Conservation (phyloP, 768 basidiomycete species). For the Panus rudis region DNA sequence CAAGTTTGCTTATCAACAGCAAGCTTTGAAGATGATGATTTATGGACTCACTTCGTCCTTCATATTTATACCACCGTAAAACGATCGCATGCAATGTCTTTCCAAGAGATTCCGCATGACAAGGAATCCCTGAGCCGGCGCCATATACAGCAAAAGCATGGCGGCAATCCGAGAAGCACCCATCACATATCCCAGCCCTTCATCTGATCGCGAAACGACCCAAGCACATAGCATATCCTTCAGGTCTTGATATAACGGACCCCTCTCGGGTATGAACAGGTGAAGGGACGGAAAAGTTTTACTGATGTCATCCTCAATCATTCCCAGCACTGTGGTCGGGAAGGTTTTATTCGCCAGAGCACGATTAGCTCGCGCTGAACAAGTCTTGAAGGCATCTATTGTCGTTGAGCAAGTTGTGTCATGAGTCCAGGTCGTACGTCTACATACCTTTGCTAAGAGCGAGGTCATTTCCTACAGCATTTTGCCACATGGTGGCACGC, state of each 20-base stretch:
- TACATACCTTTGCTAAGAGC: conserved; percentile 71
- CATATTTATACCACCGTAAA: conserved; percentile 64
- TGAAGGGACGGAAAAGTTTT: conserved; percentile 71
- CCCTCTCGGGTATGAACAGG: conserved; percentile 69
- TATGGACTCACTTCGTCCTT: conserved; percentile 68
- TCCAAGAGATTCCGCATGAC: conserved; percentile 83
- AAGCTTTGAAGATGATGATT: neutral
- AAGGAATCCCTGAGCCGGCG: conserved; percentile 66
- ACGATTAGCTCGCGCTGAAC: conserved; percentile 67
- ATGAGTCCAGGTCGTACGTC: neutral
- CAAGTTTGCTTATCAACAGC: conserved; percentile 14
- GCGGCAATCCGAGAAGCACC: conserved; percentile 74
- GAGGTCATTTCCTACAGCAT: conserved; percentile 77
- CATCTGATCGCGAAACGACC: conserved; percentile 80
- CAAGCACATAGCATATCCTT: conserved; percentile 83
- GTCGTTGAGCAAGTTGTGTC: conserved; percentile 4
- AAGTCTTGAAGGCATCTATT: conserved; percentile 66
- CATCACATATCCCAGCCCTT: conserved; percentile 66
- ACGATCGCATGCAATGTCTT: conserved; percentile 77
- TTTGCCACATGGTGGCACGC: conserved; percentile 76
- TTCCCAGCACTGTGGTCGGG: conserved; percentile 50
- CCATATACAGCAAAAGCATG: conserved; percentile 82
- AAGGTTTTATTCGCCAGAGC: conserved; percentile 60
- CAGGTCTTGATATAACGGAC: conserved; percentile 76
- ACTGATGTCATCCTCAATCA: conserved; percentile 70